These are phyloP conservation scores for Penicillium arizonense DNA, from an alignment of 495 filamentous ascomycete genomes.

Conservation along the genomic window DNA sequence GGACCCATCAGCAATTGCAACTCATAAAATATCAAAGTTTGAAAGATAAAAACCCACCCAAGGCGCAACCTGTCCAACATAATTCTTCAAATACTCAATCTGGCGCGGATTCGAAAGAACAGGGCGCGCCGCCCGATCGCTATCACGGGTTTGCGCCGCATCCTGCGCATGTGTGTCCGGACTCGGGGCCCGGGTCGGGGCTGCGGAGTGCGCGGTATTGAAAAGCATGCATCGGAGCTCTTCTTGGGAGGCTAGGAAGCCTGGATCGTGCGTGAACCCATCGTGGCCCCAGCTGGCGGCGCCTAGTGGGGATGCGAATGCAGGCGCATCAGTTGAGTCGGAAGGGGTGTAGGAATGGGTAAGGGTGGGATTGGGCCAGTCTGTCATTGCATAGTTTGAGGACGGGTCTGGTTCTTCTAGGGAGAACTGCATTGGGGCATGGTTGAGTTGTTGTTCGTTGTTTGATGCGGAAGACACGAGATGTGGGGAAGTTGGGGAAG, in stretches of 20 bases:
- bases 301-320: constrained; percentile 22
- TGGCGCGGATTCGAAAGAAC: constrained; percentile 22
- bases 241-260: constrained; percentile 38
- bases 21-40: neutral
- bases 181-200: constrained; percentile 26
- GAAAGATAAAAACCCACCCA: constrained; percentile 26
- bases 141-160: neutral
- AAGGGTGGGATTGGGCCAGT: neutral
- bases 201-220: constrained; percentile 33
- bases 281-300: constrained; percentile 31
- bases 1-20: neutral
- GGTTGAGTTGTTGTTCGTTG: too few species aligned
- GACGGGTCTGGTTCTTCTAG: too few species aligned
- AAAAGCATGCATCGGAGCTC: constrained; percentile 38
- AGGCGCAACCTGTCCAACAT: constrained; percentile 43
- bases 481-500: too few species aligned
- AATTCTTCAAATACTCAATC: constrained; percentile 45
- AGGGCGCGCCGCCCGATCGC: constrained; percentile 14
- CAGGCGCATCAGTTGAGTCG: constrained; percentile 17
- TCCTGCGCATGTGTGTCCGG: constrained; percentile 10
- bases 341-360: constrained; percentile 12
- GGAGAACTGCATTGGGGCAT: too few species aligned
- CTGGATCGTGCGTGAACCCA: constrained; percentile 36
- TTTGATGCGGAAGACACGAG: too few species aligned
- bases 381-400: neutral